phyloP scores from a whole-genome alignment of 257 asterid genomes.

The Solanum pennellii region DNA sequence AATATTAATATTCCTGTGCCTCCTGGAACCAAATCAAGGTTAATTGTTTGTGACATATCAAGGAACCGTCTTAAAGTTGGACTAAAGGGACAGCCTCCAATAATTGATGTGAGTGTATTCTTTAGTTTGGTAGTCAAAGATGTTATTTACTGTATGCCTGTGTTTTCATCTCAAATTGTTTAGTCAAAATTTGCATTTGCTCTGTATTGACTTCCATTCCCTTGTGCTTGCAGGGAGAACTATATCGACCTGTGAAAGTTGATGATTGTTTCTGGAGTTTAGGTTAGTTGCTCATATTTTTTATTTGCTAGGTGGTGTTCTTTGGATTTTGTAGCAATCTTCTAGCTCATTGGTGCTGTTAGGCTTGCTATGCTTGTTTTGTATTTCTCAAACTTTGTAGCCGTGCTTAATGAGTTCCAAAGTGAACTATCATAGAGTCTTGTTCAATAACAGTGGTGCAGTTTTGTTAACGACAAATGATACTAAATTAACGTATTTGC shows the following conservation, averaged over 20 bases:
- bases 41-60: conserved; percentile 22
- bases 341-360: background rate
- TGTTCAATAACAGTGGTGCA: background rate
- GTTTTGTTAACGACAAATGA: background rate
- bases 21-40: conserved; percentile 36
- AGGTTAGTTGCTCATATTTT: conserved; percentile 28
- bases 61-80: conserved; percentile 31
- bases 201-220: background rate
- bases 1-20: conserved; percentile 55
- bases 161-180: background rate
- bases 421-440: background rate
- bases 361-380: background rate
- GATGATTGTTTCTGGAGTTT: conserved; percentile 88
- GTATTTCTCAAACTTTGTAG: background rate
- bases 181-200: background rate
- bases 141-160: background rate
- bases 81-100: conserved; percentile 33
- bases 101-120: conserved; percentile 22
- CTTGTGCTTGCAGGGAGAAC: conserved; percentile 51
- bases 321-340: background rate
- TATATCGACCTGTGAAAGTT: conserved; percentile 47
- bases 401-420: background rate
- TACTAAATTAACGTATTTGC: background rate
- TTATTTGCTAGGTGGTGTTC: background rate
- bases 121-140: background rate